phyloP scores from a whole-genome alignment of 495 filamentous ascomycete species.

The Daldinia grandis region DNA sequence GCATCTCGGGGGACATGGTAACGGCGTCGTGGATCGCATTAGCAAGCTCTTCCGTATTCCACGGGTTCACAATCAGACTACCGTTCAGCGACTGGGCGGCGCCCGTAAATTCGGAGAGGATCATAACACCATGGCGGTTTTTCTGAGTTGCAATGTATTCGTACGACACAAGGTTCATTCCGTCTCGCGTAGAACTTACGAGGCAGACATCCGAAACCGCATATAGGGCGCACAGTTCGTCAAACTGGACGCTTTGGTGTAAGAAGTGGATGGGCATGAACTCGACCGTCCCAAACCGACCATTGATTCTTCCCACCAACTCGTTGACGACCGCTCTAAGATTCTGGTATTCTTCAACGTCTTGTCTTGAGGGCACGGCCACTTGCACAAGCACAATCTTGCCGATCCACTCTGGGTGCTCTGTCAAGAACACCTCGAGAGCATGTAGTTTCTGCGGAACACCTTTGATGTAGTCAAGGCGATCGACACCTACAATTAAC shows the following conservation, averaged over 20 bases:
- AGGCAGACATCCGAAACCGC: conserved; percentile 89
- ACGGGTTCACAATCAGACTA: conserved; percentile 87
- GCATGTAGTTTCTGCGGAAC: conserved; percentile 95
- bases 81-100: conserved; percentile 88
- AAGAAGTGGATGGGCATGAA: conserved; percentile 95
- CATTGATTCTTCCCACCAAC: conserved; percentile 90
- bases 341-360: conserved; percentile 97
- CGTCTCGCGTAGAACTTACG: conserved; percentile 89
- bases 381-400: conserved; percentile 94
- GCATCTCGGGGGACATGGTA: conserved; percentile 84
- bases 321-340: conserved; percentile 89
- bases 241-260: conserved; percentile 87
- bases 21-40: conserved; percentile 85
- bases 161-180: conserved; percentile 97
- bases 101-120: conserved; percentile 91
- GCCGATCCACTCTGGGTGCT: conserved; percentile 90
- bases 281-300: conserved; percentile 90
- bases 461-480: conserved; percentile 95
- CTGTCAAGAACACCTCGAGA: conserved; percentile 87
- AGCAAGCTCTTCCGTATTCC: conserved; percentile 88
- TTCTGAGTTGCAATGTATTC: conserved; percentile 94
- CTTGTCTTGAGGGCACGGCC: conserved; percentile 87
- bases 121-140: conserved; percentile 84
- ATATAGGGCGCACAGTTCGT: conserved; percentile 92
- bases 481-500: conserved; percentile 91